A percentile compares a stretch with the other conserved stretches of the same genome.
Conservation (phyloP, 1,284 basidiomycete species). For the Boletus hoseneyae region DNA sequence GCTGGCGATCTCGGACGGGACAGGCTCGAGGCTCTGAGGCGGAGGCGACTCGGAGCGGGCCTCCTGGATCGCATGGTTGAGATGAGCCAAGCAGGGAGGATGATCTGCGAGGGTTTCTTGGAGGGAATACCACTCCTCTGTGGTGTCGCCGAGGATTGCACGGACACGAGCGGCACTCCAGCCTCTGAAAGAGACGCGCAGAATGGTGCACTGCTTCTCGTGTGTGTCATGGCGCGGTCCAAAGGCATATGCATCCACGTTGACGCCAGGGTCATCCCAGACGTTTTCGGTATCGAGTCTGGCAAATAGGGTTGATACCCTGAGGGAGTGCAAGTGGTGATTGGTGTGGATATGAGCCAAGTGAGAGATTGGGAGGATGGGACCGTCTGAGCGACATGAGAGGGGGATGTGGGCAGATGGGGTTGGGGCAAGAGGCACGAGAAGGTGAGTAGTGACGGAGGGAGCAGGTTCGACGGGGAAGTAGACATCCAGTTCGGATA, state of each 20-base stretch:
- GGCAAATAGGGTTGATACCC: slow-evolving; percentile 65
- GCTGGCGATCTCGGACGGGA: slow-evolving; percentile 6
- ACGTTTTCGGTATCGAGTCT: slow-evolving; percentile 63
- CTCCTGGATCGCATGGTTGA: background rate
- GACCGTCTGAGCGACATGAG: slow-evolving; percentile 31
- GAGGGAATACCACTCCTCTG: slow-evolving; percentile 67
- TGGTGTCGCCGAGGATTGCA: slow-evolving; percentile 62
- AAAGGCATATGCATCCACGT: slow-evolving; percentile 52
- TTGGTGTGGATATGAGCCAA: slow-evolving; percentile 49
- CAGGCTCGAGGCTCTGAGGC: slow-evolving; percentile 7
- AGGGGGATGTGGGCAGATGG: slow-evolving; percentile 63
- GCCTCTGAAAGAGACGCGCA: slow-evolving; percentile 65
- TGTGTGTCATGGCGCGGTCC: slow-evolving; percentile 32
- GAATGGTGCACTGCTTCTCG: slow-evolving; percentile 49
- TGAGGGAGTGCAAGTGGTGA: slow-evolving; percentile 54
- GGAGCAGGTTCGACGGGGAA: slow-evolving; percentile 44
- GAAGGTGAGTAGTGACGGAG: slow-evolving; percentile 59
- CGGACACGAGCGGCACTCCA: slow-evolving; percentile 64
- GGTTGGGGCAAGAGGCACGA: slow-evolving; percentile 71
- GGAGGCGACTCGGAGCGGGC: background rate
- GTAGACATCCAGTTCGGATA: slow-evolving; percentile 57
- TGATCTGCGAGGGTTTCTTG: slow-evolving; percentile 45
- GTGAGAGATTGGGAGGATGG: slow-evolving; percentile 54
- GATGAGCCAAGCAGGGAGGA: slow-evolving; percentile 1
- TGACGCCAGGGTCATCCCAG: slow-evolving; percentile 55